These are phyloP conservation scores for Amborella trichopoda DNA, from an alignment of 164 flowering plant species.

Conservation along the genomic window DNA sequence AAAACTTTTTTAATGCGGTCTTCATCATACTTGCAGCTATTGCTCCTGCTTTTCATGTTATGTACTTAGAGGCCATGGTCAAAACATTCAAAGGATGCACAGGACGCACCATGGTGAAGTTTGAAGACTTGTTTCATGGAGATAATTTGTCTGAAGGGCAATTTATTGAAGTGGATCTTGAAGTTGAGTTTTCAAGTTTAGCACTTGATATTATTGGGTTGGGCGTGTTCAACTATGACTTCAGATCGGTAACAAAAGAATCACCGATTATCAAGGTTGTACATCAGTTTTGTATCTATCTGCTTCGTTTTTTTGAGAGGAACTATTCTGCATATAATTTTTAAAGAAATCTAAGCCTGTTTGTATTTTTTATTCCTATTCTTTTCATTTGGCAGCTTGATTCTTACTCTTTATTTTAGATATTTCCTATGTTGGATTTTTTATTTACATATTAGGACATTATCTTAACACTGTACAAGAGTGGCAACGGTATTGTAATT, in stretches of 20 bases:
- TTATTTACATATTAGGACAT: too few species aligned
- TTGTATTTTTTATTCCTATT: too few species aligned
- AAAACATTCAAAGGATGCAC: slow-evolving; percentile 62
- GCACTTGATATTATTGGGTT: slow-evolving; percentile 96
- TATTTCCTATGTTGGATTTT: too few species aligned
- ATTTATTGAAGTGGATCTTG: slow-evolving; percentile 76
- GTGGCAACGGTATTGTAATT: too few species aligned
- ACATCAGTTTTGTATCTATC: too few species aligned
- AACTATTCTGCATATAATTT: too few species aligned
- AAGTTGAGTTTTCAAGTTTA: slow-evolving; percentile 93
- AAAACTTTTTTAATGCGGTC: too few species aligned
- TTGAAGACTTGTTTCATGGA: slow-evolving; percentile 46
- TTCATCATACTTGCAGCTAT: slow-evolving; percentile 43
- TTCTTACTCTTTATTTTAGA: too few species aligned
- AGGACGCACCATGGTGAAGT: slow-evolving; percentile 49
- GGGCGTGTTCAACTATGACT: slow-evolving; percentile 89
- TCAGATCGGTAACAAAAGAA: slow-evolving; percentile 92
- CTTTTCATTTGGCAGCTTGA: too few species aligned
- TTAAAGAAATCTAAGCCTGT: too few species aligned
- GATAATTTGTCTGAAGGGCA: slow-evolving; percentile 14
- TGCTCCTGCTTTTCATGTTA: slow-evolving; percentile 87
- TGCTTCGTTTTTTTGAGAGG: too few species aligned
- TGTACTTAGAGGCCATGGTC: slow-evolving; percentile 87
- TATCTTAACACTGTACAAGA: too few species aligned
- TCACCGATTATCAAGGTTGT: slow-evolving; percentile 94